Evolutionary conservation across 768 basidiomycete genomes (phyloP).

Genomic region (Paxillus involutus): DNA sequence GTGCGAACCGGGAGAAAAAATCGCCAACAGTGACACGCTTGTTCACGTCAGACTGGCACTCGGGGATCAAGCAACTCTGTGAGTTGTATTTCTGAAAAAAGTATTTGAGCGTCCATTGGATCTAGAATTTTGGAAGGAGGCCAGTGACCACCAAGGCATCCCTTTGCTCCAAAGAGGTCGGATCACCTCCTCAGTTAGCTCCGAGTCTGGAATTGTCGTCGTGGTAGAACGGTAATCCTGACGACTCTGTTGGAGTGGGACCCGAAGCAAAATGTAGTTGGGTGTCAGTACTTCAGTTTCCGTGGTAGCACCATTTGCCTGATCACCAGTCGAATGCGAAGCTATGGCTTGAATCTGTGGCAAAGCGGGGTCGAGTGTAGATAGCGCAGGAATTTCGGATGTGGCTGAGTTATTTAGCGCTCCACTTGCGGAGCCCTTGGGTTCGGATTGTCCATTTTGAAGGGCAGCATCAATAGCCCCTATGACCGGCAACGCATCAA

Average conservation of each 20-base stretch:
- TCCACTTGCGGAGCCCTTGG: background rate
- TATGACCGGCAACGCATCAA: slow-evolving; percentile 20
- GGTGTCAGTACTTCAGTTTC: background rate
- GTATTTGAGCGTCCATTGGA: slow-evolving; percentile 81
- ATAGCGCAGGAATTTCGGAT: background rate
- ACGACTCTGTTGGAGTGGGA: slow-evolving; percentile 10
- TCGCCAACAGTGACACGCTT: slow-evolving; percentile 64
- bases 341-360: slow-evolving; percentile 8
- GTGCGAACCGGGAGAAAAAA: slow-evolving; percentile 81
- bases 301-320: slow-evolving; percentile 2
- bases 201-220: slow-evolving; percentile 42
- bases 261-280: slow-evolving; percentile 7
- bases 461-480: slow-evolving; percentile 31
- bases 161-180: slow-evolving; percentile 71
- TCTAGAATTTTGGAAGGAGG: slow-evolving; percentile 57
- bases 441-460: slow-evolving; percentile 14
- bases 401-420: slow-evolving; percentile 12
- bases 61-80: slow-evolving; percentile 70
- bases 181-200: slow-evolving; percentile 62
- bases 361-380: background rate
- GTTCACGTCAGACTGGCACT: slow-evolving; percentile 78
- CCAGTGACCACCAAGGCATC: slow-evolving; percentile 76
- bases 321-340: slow-evolving; percentile 2
- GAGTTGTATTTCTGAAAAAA: slow-evolving; percentile 71
- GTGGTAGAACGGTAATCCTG: slow-evolving; percentile 49